Base-by-base conservation (phyloP, 495 filamentous ascomycete genomes). In the Xylaria scruposa region DNA sequence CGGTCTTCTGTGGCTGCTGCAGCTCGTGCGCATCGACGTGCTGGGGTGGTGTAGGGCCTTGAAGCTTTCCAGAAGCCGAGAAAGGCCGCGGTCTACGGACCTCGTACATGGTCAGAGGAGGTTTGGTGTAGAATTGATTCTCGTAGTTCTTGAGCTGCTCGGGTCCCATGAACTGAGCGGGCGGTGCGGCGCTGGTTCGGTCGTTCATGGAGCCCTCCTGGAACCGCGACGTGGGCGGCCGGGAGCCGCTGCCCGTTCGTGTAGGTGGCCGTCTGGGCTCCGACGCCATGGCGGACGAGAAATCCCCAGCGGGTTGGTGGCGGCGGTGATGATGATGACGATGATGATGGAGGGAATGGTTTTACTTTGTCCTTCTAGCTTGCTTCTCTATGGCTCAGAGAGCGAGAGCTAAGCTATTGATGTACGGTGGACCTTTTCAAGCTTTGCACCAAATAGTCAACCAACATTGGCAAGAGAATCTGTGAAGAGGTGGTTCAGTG, bases 171-270 rank as follows among this genome's bases (percentile, higher is more conserved):
- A 89, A 93, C 53, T 88, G 84, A 40, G 83, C 80, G 10, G 92
- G 92, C 47, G 92, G 92, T 73, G 83, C 88, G 70, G 91, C 85
- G 72, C 91, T 93, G 21, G 87, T 84, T 70, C 90, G 88, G 78
- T 94, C 92, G 77, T 89, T 92, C 91, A 94, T 94, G 68, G 87
- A 91, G 3, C 90, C 92, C 75, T 94, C 92, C 5, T 90, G 79
- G 75, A 94, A 94, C 38, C 88, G 74, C 46, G 77, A 79, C 13
- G 76, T 79, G 5, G 77, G 72, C 56, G 77, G 77, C 12, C 76
- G 84, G 10, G 90, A 91, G 17, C 85, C 84, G 12, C 90, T 71
- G 62, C 61, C 88, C 54, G 67, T 75, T 49, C 70, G 72, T 13
- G 69, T 76, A 26, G 60, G 72, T 49, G 73, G 69, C 40, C 54